Conservation (phyloP, 2,329 filamentous ascomycete species). For the Xylaria sp. region DNA sequence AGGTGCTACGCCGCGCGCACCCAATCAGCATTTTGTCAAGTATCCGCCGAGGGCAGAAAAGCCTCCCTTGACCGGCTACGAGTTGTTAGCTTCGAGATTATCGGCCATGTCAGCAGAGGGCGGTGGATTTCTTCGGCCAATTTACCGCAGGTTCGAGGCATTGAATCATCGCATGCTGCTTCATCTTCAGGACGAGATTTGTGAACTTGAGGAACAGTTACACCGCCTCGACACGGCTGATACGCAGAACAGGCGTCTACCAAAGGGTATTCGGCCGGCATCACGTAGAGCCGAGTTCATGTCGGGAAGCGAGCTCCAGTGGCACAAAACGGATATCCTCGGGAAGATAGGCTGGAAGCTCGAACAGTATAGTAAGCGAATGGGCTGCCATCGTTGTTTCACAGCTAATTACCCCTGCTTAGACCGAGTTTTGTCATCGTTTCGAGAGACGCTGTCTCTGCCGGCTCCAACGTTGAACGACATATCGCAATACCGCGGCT, state of each 20-base stretch:
- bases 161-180: conserved; percentile 83
- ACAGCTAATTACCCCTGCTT: not conserved
- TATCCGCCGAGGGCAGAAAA: conserved; percentile 49
- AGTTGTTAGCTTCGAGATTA: conserved; percentile 64
- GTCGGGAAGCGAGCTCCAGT: conserved; percentile 61
- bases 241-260: conserved; percentile 52
- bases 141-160: conserved; percentile 83
- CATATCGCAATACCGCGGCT: conserved; percentile 56
- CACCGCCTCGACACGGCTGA: conserved; percentile 67
- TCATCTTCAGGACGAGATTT: conserved; percentile 84
- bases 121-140: conserved; percentile 51
- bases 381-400: not conserved
- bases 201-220: conserved; percentile 80
- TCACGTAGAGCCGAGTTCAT: conserved; percentile 63
- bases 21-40: conserved; percentile 41
- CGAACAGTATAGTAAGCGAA: conserved; percentile 66
- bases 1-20: conserved; percentile 46
- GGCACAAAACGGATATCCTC: conserved; percentile 64
- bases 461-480: conserved; percentile 57
- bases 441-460: conserved; percentile 57
- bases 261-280: conserved; percentile 57
- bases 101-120: conserved; percentile 42
- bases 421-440: conserved; percentile 67
- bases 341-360: conserved; percentile 69
- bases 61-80: conserved; percentile 62